A percentile compares a stretch with the other conserved stretches of the same genome.
These are phyloP conservation scores for Fusarium euwallaceae DNA, from an alignment of 2,329 filamentous ascomycete species.

Conservation along the genomic window DNA sequence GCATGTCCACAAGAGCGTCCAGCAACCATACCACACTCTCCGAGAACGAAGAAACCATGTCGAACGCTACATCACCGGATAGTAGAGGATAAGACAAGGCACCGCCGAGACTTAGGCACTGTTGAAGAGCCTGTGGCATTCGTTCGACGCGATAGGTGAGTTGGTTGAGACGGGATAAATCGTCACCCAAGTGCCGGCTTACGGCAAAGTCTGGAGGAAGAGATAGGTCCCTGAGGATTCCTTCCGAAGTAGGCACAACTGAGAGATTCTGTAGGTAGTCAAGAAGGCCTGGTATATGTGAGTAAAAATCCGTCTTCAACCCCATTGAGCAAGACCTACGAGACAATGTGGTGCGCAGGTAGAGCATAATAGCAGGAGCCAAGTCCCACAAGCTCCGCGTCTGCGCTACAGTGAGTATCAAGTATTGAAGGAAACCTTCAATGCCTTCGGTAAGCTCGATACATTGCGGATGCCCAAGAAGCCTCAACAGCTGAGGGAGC, in stretches of 20 bases:
- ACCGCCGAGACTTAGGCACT: conserved; percentile 59
- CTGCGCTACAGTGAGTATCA: conserved; percentile 61
- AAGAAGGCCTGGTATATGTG: conserved; percentile 47
- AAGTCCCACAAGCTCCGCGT: conserved; percentile 63
- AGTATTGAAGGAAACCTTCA: conserved; percentile 64
- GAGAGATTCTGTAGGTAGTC: conserved; percentile 52
- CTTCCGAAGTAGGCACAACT: conserved; percentile 43
- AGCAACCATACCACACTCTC: conserved; percentile 64
- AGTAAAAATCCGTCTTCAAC: background rate
- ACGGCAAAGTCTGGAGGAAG: conserved; percentile 58
- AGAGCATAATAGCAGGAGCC: conserved; percentile 58
- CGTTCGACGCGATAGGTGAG: conserved; percentile 57
- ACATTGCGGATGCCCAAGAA: conserved; percentile 67
- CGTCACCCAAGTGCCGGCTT: conserved; percentile 50
- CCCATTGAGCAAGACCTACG: conserved; percentile 52
- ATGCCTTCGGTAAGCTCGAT: conserved; percentile 63
- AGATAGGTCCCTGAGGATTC: conserved; percentile 45
- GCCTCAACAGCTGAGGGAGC: conserved; percentile 68
- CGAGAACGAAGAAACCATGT: conserved; percentile 51
- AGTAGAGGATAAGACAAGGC: conserved; percentile 59
- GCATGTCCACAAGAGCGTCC: conserved; percentile 61
- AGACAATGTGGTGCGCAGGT: conserved; percentile 62
- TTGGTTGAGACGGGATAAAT: conserved; percentile 39
- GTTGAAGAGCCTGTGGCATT: conserved; percentile 60
- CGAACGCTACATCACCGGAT: conserved; percentile 50